phyloP scores from a whole-genome alignment of 1,284 basidiomycete genomes.

The Austroboletus niveus region DNA sequence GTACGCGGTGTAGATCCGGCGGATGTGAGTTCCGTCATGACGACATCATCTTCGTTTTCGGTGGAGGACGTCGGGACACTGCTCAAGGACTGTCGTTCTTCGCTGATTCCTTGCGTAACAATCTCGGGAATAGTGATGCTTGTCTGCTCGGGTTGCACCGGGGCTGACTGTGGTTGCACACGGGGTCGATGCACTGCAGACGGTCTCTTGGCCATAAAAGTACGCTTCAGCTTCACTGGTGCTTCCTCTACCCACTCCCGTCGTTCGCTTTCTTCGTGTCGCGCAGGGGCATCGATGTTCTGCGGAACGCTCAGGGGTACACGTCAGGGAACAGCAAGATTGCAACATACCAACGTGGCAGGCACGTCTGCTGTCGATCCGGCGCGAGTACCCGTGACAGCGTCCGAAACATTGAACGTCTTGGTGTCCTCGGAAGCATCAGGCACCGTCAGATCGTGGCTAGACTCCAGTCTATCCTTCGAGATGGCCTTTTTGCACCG shows the following conservation, averaged over 20 bases:
- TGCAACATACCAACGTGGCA: conserved; percentile 12
- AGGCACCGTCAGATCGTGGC: conserved; percentile 9
- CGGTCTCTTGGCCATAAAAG: conserved; percentile 1
- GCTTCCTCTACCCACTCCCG: background rate
- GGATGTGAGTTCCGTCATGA: conserved; percentile 6
- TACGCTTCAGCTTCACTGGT: background rate
- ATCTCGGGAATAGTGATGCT: background rate
- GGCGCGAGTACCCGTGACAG: background rate
- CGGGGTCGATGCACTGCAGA: background rate
- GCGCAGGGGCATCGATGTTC: background rate
- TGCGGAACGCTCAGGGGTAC: conserved; percentile 11
- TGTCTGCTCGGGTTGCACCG: conserved; percentile 9
- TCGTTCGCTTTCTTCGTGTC: background rate
- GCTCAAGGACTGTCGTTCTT: background rate
- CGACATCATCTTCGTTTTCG: conserved; percentile 1
- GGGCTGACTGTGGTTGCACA: background rate
- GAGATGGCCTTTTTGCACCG: conserved; percentile 25
- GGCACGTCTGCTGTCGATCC: background rate
- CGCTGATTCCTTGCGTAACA: background rate
- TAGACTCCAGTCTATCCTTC: conserved; percentile 1
- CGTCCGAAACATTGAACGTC: background rate
- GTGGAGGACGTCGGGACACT: background rate
- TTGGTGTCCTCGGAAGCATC: background rate
- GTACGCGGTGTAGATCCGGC: background rate
- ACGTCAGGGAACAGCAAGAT: background rate